These are phyloP conservation scores for Amanita thiersii DNA, from an alignment of 768 basidiomycete genomes.

Conservation along the genomic window DNA sequence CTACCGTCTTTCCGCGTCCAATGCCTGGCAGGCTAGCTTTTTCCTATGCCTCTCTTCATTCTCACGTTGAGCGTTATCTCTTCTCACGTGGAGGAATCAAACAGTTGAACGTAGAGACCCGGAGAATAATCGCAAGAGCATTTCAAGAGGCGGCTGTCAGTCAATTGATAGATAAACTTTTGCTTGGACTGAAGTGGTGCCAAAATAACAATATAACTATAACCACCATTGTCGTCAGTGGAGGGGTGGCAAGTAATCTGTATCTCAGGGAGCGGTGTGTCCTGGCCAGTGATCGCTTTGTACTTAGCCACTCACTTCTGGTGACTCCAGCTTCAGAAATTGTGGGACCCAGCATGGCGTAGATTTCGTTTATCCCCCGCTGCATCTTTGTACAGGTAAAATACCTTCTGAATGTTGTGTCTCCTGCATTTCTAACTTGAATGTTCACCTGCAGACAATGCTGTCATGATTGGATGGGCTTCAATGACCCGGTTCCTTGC, in stretches of 20 bases:
- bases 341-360: slow-evolving; percentile 23
- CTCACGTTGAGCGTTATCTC: slow-evolving; percentile 56
- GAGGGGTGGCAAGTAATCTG: slow-evolving; percentile 87
- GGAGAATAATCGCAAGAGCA: slow-evolving; percentile 48
- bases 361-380: slow-evolving; percentile 63
- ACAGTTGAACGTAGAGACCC: slow-evolving; percentile 28
- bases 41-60: slow-evolving; percentile 76
- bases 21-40: slow-evolving; percentile 54
- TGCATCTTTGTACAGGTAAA: slow-evolving; percentile 73
- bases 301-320: background rate
- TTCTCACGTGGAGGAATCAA: slow-evolving; percentile 31
- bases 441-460: slow-evolving; percentile 64
- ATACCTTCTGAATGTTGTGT: background rate
- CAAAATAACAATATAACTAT: slow-evolving; percentile 32
- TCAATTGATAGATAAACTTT: slow-evolving; percentile 72
- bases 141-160: slow-evolving; percentile 68
- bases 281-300: background rate
- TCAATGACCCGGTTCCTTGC: slow-evolving; percentile 73
- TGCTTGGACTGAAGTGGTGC: slow-evolving; percentile 42
- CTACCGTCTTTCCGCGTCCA: slow-evolving; percentile 37
- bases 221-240: slow-evolving; percentile 70
- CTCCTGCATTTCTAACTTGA: background rate
- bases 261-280: slow-evolving; percentile 59
- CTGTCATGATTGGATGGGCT: slow-evolving; percentile 95
- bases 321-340: slow-evolving; percentile 19